These are phyloP conservation scores for Mucor circinelloides DNA, from an alignment of 371 early-diverging fungal genomes.

Conservation along the genomic window DNA sequence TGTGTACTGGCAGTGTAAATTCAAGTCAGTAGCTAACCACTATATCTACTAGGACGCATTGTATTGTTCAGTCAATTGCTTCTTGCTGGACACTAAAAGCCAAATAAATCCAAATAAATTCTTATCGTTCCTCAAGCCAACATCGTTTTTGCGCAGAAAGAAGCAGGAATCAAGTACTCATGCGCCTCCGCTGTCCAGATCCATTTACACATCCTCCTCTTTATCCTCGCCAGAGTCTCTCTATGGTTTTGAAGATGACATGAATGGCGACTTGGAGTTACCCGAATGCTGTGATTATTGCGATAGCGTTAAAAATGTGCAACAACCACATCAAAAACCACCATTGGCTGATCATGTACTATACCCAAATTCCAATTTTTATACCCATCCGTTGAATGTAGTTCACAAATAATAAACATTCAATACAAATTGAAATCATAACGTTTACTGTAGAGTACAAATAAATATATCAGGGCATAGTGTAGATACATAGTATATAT, in stretches of 20 bases:
- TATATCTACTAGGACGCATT: constrained; percentile 6
- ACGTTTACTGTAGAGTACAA: neutral
- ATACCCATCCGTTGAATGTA: neutral
- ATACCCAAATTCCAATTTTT: neutral
- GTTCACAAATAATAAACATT: neutral
- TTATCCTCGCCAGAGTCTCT: neutral
- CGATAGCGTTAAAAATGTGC: neutral
- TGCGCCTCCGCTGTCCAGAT: neutral
- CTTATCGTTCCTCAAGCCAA: neutral
- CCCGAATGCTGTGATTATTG: neutral
- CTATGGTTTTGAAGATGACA: neutral
- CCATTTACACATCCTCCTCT: neutral
- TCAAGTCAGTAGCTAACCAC: neutral
- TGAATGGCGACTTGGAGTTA: neutral
- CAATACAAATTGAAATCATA: neutral
- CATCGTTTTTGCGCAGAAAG: neutral
- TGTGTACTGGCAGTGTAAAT: neutral
- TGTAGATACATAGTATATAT: neutral
- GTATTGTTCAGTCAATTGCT: constrained; percentile 21
- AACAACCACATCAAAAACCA: neutral
- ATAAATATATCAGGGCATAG: neutral
- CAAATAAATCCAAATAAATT: neutral
- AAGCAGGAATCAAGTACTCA: neutral
- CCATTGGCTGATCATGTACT: neutral
- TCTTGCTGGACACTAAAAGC: constrained; percentile 5